Conservation (phyloP, 2,329 filamentous ascomycete genomes). For the Trichoderma koningiopsis region DNA sequence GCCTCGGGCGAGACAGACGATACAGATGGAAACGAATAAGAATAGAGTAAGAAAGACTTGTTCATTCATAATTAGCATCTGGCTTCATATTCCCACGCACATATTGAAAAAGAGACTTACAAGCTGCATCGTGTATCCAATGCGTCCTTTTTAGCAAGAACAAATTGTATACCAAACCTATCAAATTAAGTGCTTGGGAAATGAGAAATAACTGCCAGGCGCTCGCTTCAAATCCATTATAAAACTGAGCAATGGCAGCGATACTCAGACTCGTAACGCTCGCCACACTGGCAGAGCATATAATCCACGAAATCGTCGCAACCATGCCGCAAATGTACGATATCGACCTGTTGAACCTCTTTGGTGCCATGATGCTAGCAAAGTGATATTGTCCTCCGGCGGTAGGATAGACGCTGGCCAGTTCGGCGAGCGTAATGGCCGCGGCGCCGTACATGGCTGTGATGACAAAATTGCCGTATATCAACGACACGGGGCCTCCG, state of each 20-base stretch:
- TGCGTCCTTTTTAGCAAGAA: slow-evolving; percentile 22
- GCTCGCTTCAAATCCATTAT: neutral
- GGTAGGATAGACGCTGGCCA: slow-evolving; percentile 41
- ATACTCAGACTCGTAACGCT: neutral
- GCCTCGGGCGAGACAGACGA: slow-evolving; percentile 14
- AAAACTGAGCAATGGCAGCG: slow-evolving; percentile 6
- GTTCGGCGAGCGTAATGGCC: slow-evolving; percentile 40
- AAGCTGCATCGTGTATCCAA: slow-evolving; percentile 17
- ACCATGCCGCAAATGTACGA: slow-evolving; percentile 24
- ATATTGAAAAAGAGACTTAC: slow-evolving; percentile 9
- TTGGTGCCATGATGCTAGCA: slow-evolving; percentile 37
- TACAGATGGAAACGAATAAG: neutral
- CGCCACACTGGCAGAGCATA: slow-evolving; percentile 8
- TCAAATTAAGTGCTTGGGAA: neutral
- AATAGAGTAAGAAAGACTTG: slow-evolving; percentile 13
- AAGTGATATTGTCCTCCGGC: slow-evolving; percentile 45
- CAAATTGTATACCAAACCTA: slow-evolving; percentile 14
- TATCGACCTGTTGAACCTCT: slow-evolving; percentile 27
- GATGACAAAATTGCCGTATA: slow-evolving; percentile 35
- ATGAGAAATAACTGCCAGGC: slow-evolving; percentile 21
- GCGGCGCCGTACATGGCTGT: slow-evolving; percentile 26
- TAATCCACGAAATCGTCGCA: neutral
- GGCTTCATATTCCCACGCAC: neutral
- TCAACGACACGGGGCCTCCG: slow-evolving; percentile 22
- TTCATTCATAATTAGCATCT: neutral